These are phyloP conservation scores for Acanthochlamys bracteata DNA, from an alignment of 106 monocot genomes.

Conservation along the genomic window DNA sequence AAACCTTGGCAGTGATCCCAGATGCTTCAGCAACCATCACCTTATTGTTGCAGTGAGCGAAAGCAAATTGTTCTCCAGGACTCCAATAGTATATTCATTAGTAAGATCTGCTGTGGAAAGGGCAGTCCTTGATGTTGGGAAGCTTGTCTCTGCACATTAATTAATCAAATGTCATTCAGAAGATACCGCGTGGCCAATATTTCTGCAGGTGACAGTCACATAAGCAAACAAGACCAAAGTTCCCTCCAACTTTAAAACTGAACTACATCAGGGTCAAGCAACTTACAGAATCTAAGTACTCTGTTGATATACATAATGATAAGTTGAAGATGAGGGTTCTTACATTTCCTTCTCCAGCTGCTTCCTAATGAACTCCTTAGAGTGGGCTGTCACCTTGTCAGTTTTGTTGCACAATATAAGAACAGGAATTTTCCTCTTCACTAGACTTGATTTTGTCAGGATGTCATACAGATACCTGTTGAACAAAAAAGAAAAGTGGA, in stretches of 20 bases:
- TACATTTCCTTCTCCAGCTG: conserved; percentile 99
- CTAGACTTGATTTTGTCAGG: conserved; percentile 66
- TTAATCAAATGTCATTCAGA: not conserved
- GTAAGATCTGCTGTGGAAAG: conserved; percentile 66
- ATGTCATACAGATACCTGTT: conserved; percentile 90
- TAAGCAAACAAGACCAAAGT: too few relatives aligned
- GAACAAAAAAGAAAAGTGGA: conserved; percentile 2
- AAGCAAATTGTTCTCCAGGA: conserved; percentile 57
- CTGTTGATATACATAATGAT: not conserved
- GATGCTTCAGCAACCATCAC: conserved; percentile 64
- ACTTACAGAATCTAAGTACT: not conserved
- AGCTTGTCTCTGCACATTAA: conserved; percentile 74
- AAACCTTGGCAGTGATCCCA: conserved; percentile 58
- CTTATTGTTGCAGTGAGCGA: conserved; percentile 78
- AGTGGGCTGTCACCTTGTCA: conserved; percentile 93
- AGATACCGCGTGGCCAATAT: not conserved
- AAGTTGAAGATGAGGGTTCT: not conserved
- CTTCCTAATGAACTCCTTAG: conserved; percentile 94
- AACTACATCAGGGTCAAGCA: not conserved
- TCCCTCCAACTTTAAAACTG: too few relatives aligned
- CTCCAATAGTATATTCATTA: conserved; percentile 58
- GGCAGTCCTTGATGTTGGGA: conserved; percentile 61
- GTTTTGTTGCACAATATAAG: conserved; percentile 88
- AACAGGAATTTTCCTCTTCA: conserved; percentile 69
- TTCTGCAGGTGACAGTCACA: not conserved